phyloP scores from a whole-genome alignment of 1,139 yeast genomes.

The Komagataea norvegica region DNA sequence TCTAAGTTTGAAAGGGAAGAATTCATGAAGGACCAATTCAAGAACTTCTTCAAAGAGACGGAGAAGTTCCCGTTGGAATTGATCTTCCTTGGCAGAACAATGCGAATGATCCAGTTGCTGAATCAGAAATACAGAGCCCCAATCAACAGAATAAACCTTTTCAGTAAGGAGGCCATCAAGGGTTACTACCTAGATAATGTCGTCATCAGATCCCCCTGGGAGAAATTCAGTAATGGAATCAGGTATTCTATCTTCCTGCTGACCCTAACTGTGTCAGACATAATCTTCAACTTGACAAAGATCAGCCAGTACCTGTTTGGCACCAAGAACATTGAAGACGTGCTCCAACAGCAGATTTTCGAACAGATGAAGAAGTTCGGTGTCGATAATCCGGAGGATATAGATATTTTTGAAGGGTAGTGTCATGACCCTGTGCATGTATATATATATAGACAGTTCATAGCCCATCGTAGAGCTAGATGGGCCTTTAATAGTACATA shows the following conservation, averaged over 20 bases:
- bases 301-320: slow-evolving; percentile 37
- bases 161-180: slow-evolving; percentile 50
- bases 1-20: slow-evolving; percentile 37
- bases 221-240: slow-evolving; percentile 9
- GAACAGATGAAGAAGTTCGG: slow-evolving; percentile 42
- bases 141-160: slow-evolving; percentile 60
- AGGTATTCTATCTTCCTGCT: slow-evolving; percentile 35
- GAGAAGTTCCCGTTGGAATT: slow-evolving; percentile 63
- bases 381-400: slow-evolving; percentile 28
- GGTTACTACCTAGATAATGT: slow-evolving; percentile 21
- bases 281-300: slow-evolving; percentile 39
- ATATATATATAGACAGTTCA: too few species aligned
- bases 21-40: slow-evolving; percentile 36
- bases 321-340: slow-evolving; percentile 43
- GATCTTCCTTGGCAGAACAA: slow-evolving; percentile 61
- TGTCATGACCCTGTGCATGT: too few species aligned
- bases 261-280: slow-evolving; percentile 39
- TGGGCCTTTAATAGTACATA: too few species aligned
- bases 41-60: slow-evolving; percentile 53
- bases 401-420: slow-evolving; percentile 25
- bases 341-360: slow-evolving; percentile 41
- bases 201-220: slow-evolving; percentile 1
- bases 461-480: too few species aligned
- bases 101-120: slow-evolving; percentile 69
- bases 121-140: slow-evolving; percentile 68